Conservation (phyloP, 169 alveolate genomes). For the Hepatocystis sp. region DNA sequence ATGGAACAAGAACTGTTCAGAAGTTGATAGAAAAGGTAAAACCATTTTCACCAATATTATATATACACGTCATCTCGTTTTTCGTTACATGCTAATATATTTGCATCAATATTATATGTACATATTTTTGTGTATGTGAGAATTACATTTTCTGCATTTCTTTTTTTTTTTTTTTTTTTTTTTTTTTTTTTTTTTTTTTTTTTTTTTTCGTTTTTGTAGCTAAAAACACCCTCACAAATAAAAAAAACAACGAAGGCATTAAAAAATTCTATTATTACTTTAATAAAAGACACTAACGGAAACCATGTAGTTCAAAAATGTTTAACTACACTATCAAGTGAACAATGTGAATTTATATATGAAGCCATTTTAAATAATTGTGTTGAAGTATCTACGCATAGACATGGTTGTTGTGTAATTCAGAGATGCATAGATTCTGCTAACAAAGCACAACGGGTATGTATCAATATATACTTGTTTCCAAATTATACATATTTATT, state of each 20-base stretch:
- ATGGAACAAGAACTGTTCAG: conserved; percentile 96
- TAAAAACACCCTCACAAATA: conserved; percentile 38
- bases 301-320: conserved; percentile 94
- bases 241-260: conserved; percentile 61
- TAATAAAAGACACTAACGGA: conserved; percentile 93
- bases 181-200: conserved; percentile 6
- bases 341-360: conserved; percentile 90
- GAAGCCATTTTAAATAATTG: conserved; percentile 85
- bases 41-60: too few species aligned
- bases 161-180: neutral
- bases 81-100: neutral
- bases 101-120: too few species aligned
- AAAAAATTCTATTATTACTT: conserved; percentile 76
- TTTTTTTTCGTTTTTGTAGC: conserved; percentile 8
- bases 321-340: conserved; percentile 82
- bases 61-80: conserved; percentile 6
- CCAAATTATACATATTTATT: too few species aligned
- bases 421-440: conserved; percentile 95
- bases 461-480: neutral
- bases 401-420: conserved; percentile 97
- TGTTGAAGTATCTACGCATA: conserved; percentile 90
- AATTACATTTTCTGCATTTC: neutral
- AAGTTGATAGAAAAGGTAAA: conserved; percentile 91
- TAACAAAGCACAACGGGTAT: conserved; percentile 77
- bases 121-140: neutral